Base-by-base conservation (phyloP, 495 filamentous ascomycete species). In the Neurospora discreta region DNA sequence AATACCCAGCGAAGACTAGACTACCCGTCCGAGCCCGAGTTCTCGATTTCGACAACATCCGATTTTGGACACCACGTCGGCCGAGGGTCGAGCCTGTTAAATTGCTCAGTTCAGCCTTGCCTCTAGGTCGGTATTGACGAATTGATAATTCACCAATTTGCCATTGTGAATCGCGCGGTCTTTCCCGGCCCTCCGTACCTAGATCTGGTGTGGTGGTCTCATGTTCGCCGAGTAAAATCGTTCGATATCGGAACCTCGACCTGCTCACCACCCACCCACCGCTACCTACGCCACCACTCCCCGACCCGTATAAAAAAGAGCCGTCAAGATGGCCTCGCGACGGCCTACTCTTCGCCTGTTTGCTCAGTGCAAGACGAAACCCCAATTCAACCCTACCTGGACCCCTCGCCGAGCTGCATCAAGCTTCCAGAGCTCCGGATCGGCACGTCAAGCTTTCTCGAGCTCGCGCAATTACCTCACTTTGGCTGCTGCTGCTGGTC, bases 201-300 rank as follows among this genome's bases (percentile, higher is more conserved):
- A 16, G 30, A 42, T 30, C 69, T 52, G 52, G 70, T 71, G 75
- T 78, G 74, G 77, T 80, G 78, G 78, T 60, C 78, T 80, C 69
- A 80, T 80, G 74, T 70, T 69, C 68, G 72, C 72, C 69, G 72
- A 33, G 58, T 39, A 70, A 71, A 72, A 78, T 77, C 77, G 68
- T 52, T 71, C 74, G 75, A 78, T 77, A 33, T 15, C 52, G 52
- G 52, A 15, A 33, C 23, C 20, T 65, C 52, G 33, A 65, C 52
- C 46, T 58, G 69, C 67, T 41, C 26, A 40, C 68, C 68, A 16
- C 43, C 74, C 71, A 67, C 10, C 43, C n/a, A n/a, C n/a, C n/a
- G n/a, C n/a, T n/a, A n/a, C 46, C 71, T 38, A 40, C 44, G 69
- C 72, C 42, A 73, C 39, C 38, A 16, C 33, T 70, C 41, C 10